These are phyloP conservation scores for Gynostemma pentaphyllum DNA, from an alignment of 306 rosid species.

Conservation along the genomic window DNA sequence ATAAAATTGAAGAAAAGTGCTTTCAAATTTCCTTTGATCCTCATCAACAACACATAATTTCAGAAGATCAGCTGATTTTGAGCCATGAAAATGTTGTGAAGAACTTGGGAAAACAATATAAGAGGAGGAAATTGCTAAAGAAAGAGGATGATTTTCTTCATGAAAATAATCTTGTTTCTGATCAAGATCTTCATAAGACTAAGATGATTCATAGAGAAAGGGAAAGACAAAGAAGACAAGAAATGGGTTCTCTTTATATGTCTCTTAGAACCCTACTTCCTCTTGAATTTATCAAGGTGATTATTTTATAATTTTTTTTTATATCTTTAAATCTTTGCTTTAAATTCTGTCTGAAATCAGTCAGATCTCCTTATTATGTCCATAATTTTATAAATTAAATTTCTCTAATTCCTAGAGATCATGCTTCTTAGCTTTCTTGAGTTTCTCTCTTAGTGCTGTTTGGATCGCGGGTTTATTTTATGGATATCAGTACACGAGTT, in stretches of 20 bases:
- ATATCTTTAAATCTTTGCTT: not conserved
- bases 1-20: slow-evolving; percentile 20
- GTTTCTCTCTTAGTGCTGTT: too few relatives aligned
- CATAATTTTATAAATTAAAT: too few relatives aligned
- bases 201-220: slow-evolving; percentile 33
- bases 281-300: slow-evolving; percentile 21
- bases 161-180: not conserved
- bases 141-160: not conserved
- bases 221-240: slow-evolving; percentile 36
- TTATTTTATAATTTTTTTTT: not conserved
- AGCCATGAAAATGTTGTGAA: slow-evolving; percentile 2
- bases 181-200: not conserved
- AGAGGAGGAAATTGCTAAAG: not conserved
- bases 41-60: slow-evolving; percentile 8
- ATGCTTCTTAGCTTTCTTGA: too few relatives aligned
- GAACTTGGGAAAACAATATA: not conserved
- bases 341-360: not conserved
- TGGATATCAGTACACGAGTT: too few relatives aligned
- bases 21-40: slow-evolving; percentile 15
- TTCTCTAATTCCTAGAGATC: too few relatives aligned
- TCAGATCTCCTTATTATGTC: not conserved
- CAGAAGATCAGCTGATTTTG: slow-evolving; percentile 10
- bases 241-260: slow-evolving; percentile 22
- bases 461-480: too few relatives aligned
- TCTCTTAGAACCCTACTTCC: slow-evolving; percentile 34